These are phyloP conservation scores for Xylaria sp. DNA, from an alignment of 2,329 filamentous ascomycete species.

Conservation along the genomic window DNA sequence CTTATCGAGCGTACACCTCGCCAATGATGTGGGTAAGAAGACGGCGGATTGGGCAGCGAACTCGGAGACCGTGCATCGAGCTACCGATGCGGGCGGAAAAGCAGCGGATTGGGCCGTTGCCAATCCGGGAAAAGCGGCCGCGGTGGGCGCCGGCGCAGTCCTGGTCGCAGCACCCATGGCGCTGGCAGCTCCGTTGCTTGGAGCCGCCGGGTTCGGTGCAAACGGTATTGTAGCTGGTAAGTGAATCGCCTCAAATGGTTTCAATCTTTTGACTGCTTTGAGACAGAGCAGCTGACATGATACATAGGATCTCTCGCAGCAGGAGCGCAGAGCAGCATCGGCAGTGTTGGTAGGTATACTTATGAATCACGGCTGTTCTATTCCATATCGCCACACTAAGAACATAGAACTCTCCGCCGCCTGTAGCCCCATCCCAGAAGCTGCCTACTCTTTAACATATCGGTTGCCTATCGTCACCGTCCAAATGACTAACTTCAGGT, in stretches of 20 bases:
- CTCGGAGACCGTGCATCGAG: not conserved
- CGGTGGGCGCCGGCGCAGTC: conserved; percentile 18
- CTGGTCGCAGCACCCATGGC: conserved; percentile 32
- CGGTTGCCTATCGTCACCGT: not conserved
- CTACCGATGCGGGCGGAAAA: not conserved
- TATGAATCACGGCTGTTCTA: not conserved
- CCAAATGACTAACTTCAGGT: not conserved
- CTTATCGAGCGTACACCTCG: no score
- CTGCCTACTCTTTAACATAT: not conserved
- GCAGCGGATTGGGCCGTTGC: conserved; percentile 33
- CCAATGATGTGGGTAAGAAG: no score
- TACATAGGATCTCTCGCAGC: conserved; percentile 40
- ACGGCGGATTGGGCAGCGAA: no score
- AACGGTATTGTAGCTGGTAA: conserved; percentile 38
- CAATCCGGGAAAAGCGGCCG: conserved; percentile 37
- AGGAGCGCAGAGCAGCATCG: conserved; percentile 38
- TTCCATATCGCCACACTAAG: no score
- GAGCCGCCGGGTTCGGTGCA: conserved; percentile 36
- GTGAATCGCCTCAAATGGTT: not conserved
- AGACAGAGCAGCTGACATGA: not conserved
- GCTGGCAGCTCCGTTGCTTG: conserved; percentile 34
- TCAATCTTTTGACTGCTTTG: not conserved
- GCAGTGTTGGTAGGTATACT: conserved; percentile 35
- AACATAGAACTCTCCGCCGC: no score
- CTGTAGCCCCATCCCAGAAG: not conserved